phyloP scores from a whole-genome alignment of 139 green algal genomes.

The Pedinophyceae sp. region DNA sequence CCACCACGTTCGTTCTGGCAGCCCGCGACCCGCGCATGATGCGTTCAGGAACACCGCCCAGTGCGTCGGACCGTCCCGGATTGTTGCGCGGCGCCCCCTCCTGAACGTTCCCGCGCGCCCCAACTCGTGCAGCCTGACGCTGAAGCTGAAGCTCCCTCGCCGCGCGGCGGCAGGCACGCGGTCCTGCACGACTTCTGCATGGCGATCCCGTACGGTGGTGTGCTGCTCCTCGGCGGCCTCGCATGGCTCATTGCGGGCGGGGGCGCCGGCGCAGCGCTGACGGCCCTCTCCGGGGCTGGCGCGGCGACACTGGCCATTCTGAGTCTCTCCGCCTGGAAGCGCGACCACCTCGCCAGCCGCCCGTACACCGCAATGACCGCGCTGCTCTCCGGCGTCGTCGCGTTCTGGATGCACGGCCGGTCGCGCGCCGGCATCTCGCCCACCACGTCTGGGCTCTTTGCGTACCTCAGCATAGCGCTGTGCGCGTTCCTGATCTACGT shows the following conservation, averaged over 20 bases:
- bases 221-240: slow-evolving; percentile 27
- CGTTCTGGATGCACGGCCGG: neutral
- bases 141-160: too few species aligned
- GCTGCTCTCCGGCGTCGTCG: slow-evolving; percentile 10
- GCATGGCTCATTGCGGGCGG: slow-evolving; percentile 18
- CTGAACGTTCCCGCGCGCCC: too few species aligned
- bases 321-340: slow-evolving; percentile 36
- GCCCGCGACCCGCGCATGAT: too few species aligned
- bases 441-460: slow-evolving; percentile 13
- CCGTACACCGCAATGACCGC: slow-evolving; percentile 26
- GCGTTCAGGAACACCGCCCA: too few species aligned
- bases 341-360: slow-evolving; percentile 10
- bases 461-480: slow-evolving; percentile 11
- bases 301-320: slow-evolving; percentile 14
- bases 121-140: too few species aligned
- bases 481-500: slow-evolving; percentile 34
- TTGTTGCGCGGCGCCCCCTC: too few species aligned
- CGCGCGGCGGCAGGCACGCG: slow-evolving; percentile 22
- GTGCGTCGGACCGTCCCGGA: too few species aligned
- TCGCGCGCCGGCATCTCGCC: neutral
- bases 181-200: slow-evolving; percentile 76
- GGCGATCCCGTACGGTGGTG: slow-evolving; percentile 47
- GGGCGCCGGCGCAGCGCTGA: slow-evolving; percentile 10
- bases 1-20: too few species aligned
- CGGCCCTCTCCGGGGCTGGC: slow-evolving; percentile 10